These are phyloP conservation scores for Hygrophorus russula DNA, from an alignment of 768 basidiomycete genomes.

Conservation along the genomic window DNA sequence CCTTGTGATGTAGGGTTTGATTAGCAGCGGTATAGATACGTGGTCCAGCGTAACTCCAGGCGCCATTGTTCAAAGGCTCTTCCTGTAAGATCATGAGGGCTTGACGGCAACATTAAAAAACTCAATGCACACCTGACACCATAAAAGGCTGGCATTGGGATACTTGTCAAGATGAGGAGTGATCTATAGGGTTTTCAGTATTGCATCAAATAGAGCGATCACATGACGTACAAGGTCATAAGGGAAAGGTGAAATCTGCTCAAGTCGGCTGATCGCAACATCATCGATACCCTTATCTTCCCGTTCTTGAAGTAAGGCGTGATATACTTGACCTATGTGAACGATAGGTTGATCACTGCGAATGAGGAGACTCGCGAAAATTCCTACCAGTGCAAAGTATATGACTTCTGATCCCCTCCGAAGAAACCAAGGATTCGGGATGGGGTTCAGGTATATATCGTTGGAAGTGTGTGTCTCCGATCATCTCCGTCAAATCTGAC, in stretches of 20 bases:
- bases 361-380: not conserved
- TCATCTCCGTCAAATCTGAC: conserved; percentile 81
- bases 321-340: conserved; percentile 83
- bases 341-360: conserved; percentile 1
- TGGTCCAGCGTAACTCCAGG: conserved; percentile 94
- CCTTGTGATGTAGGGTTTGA: conserved; percentile 82
- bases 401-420: conserved; percentile 85
- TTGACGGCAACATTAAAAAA: not conserved
- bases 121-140: conserved; percentile 61
- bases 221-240: conserved; percentile 68
- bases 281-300: conserved; percentile 87
- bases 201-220: conserved; percentile 1
- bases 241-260: conserved; percentile 95
- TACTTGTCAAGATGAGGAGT: conserved; percentile 94
- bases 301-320: conserved; percentile 78
- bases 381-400: conserved; percentile 72
- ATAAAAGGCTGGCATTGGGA: conserved; percentile 86
- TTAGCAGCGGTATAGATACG: conserved; percentile 90
- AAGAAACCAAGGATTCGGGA: conserved; percentile 56
- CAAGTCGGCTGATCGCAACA: conserved; percentile 87
- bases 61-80: conserved; percentile 94
- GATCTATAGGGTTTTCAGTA: conserved; percentile 33
- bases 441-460: conserved; percentile 85
- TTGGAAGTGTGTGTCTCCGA: conserved; percentile 82
- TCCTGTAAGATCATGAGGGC: conserved; percentile 33